Conservation (phyloP, 495 filamentous ascomycete genomes). For the Talaromyces ruber region DNA sequence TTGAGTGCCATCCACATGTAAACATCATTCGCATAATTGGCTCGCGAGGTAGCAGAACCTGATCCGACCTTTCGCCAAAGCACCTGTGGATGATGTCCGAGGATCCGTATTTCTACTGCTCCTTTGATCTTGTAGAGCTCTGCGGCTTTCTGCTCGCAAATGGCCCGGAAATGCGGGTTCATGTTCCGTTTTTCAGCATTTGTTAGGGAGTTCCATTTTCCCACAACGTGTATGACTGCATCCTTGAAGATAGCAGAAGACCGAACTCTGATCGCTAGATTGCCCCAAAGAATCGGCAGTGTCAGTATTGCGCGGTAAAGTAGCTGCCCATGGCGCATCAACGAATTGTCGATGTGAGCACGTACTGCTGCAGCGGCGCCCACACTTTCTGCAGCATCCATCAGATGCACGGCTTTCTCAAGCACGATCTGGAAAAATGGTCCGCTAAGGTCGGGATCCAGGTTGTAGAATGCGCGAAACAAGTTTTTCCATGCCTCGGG, state of each 20-base stretch:
- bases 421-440: conserved; percentile 15
- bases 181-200: conserved; percentile 10
- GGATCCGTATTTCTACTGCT: conserved; percentile 14
- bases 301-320: conserved; percentile 28
- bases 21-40: conserved; percentile 18
- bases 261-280: conserved; percentile 27
- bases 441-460: conserved; percentile 18
- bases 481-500: conserved; percentile 25
- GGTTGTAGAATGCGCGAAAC: conserved; percentile 33
- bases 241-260: conserved; percentile 38
- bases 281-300: conserved; percentile 31
- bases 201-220: conserved; percentile 23
- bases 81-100: conserved; percentile 13
- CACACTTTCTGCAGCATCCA: conserved; percentile 33
- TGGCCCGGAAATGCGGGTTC: conserved; percentile 5
- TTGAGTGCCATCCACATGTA: conserved; percentile 24
- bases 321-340: conserved; percentile 27
- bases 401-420: conserved; percentile 19
- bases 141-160: conserved; percentile 10
- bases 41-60: conserved; percentile 2
- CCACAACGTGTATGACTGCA: conserved; percentile 37
- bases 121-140: conserved; percentile 18
- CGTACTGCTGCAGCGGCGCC: conserved; percentile 24
- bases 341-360: conserved; percentile 25
- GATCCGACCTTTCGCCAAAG: conserved; percentile 5